A percentile compares a stretch with the other conserved stretches of the same genome.
These are phyloP conservation scores for Avena atlantica DNA, from an alignment of 176 grass and related monocot species.

Conservation along the genomic window DNA sequence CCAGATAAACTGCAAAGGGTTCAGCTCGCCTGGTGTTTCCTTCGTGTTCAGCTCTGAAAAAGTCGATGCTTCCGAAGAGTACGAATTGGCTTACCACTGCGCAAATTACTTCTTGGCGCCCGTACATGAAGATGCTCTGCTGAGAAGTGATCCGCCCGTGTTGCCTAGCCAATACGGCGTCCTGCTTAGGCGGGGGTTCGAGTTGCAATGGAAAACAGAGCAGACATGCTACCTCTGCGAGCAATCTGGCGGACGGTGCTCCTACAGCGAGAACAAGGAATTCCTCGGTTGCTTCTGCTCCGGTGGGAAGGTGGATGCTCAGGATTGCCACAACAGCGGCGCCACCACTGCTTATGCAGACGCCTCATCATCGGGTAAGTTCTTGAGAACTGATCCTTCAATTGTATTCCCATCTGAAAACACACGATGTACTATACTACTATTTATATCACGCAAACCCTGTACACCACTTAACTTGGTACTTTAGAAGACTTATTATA, in stretches of 20 bases:
- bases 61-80: accelerated
- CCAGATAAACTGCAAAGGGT: neutral
- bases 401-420: neutral
- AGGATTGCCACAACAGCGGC: neutral
- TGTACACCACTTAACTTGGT: too few relatives aligned
- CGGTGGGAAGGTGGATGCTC: neutral
- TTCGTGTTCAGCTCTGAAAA: neutral
- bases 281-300: conserved; percentile 49
- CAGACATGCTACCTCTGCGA: neutral
- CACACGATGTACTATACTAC: too few relatives aligned
- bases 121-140: too few relatives aligned
- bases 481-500: neutral
- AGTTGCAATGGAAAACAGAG: neutral
- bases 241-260: neutral
- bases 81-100: neutral
- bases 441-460: too few relatives aligned
- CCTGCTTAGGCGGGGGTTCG: conserved; percentile 8
- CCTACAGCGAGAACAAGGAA: neutral
- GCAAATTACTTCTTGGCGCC: too few relatives aligned
- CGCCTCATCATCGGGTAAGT: neutral
- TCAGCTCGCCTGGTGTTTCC: neutral
- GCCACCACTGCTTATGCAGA: neutral
- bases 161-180: too few relatives aligned
- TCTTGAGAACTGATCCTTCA: neutral
- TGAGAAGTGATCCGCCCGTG: too few relatives aligned